These are phyloP conservation scores for Acanthamoeba triangularis DNA, from an alignment of 208 protist genomes.

Conservation along the genomic window DNA sequence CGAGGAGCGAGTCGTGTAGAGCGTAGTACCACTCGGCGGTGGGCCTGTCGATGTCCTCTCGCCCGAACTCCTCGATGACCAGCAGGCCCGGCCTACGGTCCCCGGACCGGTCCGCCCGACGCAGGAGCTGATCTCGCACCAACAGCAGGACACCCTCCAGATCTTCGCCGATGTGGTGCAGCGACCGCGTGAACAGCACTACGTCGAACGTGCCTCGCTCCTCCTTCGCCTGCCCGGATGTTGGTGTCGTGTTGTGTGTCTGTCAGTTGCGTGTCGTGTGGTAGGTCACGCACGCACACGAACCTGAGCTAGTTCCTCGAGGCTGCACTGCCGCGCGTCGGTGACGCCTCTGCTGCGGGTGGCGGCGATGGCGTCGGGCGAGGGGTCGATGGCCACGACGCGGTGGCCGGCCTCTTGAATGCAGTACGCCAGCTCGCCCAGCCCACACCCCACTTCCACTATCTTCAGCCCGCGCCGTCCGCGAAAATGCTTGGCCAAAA, in stretches of 20 bases:
- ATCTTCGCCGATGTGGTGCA: slow-evolving; percentile 45
- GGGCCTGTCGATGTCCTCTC: slow-evolving; percentile 7
- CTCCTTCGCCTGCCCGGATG: background rate
- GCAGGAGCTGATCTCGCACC: background rate
- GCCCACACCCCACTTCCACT: slow-evolving; percentile 44
- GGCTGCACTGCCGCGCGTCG: background rate
- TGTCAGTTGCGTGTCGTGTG: background rate
- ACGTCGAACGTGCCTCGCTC: slow-evolving; percentile 19
- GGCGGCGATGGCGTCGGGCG: slow-evolving; percentile 27
- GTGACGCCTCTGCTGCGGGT: background rate
- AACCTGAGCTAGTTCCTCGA: background rate
- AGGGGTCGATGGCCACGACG: slow-evolving; percentile 50
- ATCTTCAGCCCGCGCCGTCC: background rate
- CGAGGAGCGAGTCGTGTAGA: slow-evolving; percentile 14
- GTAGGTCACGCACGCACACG: background rate
- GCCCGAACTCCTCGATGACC: slow-evolving; percentile 40
- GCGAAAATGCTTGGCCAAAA: slow-evolving; percentile 12
- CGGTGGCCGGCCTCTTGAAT: slow-evolving; percentile 23
- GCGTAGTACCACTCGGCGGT: slow-evolving; percentile 62
- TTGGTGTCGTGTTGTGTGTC: background rate
- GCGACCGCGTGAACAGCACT: slow-evolving; percentile 13
- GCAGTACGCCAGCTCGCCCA: slow-evolving; percentile 17
- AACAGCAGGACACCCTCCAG: slow-evolving; percentile 3
- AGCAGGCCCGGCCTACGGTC: background rate
- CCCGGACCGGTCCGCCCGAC: background rate